These are phyloP conservation scores for Thalassiosira gravida DNA, from an alignment of 352 stramenopile genomes.

Conservation along the genomic window DNA sequence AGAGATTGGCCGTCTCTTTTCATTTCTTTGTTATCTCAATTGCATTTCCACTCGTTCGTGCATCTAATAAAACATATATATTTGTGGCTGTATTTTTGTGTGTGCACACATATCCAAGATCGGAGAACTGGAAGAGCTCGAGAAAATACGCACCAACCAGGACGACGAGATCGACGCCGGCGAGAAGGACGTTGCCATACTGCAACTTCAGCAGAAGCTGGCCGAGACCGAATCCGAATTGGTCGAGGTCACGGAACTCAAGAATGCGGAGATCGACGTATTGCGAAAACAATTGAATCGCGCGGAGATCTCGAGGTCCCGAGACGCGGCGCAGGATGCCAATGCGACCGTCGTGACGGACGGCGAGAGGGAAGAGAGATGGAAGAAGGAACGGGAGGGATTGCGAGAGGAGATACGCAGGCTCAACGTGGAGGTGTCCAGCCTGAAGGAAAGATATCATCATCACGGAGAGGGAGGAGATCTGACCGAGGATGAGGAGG, in stretches of 20 bases:
- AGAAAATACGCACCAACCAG: constrained; percentile 11
- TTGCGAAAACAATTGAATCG: constrained; percentile 34
- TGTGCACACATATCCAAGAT: no score
- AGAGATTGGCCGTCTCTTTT: no score
- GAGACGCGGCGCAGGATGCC: neutral
- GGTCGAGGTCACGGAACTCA: constrained; percentile 28
- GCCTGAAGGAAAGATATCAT: constrained; percentile 5
- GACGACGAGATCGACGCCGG: no score
- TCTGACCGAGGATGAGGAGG: constrained; percentile 17
- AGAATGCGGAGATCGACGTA: constrained; percentile 32
- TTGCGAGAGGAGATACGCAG: constrained; percentile 40
- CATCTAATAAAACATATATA: no score
- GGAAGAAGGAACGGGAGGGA: constrained; percentile 24
- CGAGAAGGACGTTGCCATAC: no score
- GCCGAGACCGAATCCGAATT: constrained; percentile 6
- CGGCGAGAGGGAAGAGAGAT: constrained; percentile 2
- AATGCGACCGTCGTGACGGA: neutral
- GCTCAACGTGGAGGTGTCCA: constrained; percentile 36
- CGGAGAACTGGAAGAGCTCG: constrained; percentile 16
- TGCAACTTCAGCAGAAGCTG: neutral
- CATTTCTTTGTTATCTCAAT: no score
- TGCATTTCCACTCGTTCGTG: no score
- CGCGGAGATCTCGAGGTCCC: neutral
- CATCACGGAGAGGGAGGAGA: neutral
- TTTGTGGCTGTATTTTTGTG: no score